Evolutionary conservation across 129 eudicot genomes (phyloP), one percentile per base, ranked within the genome.

Genomic region (Silybum marianum): DNA sequence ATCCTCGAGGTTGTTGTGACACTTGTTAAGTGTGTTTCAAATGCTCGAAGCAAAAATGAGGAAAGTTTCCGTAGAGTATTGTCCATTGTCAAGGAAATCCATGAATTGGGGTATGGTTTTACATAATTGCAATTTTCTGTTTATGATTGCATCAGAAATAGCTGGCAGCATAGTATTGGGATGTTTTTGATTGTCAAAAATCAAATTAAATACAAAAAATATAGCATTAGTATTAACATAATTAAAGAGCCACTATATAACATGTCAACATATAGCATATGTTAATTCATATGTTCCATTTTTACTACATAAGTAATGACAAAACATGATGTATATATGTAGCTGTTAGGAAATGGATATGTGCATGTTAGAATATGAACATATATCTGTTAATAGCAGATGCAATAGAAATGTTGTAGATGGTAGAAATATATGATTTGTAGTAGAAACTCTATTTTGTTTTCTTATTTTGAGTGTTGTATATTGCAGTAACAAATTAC

Each of bases 71-170:
- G 30, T 44, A 86, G 89, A 79, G 68, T 93, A 10, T 81, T 95
- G 62, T 70, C 54, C 7, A 73, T 93, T 85, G 83, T 93, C 1
- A 28, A 75, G 0, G 97, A 88, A 75, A 75, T 86, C 13, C 71
- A 46, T 30, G 90, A 97, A 93, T 87, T 93, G 83, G 91, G 93
- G 99, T 92, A 83, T 40, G 16, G 12, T 82, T 18, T 13, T 75
- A 16, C 51, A 66, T 24, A 73, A 66, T 70, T 74, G 62, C 72
- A 62, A 16, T 22, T 71, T 44, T 19, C 7, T 67, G 44, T 68
- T 16, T 78, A 78, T 78, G 42, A 39, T 38, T 80, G 26, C 34
- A 78, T 78, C 22, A 46, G 3, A 19, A 14, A 39, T 1, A 68
- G 73, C 19, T 28, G 22, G 22, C 18, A 13, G 42, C 73, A 69